Evolutionary conservation across 768 basidiomycete species (phyloP), one percentile per base, ranked within the genome.

Genomic region (Hemileccinum rubropunctum): DNA sequence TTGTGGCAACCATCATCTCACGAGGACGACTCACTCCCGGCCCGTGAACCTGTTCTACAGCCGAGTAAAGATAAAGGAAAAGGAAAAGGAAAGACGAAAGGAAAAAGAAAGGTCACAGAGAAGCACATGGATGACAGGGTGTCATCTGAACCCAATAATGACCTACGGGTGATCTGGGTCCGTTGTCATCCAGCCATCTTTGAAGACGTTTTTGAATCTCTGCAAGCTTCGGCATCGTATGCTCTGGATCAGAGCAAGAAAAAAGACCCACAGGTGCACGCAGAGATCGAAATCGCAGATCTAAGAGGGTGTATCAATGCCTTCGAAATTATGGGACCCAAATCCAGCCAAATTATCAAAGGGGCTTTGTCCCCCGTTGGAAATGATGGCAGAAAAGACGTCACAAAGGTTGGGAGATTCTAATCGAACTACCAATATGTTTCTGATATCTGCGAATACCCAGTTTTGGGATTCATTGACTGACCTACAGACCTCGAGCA

Each of bases 281-380:
- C 57, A 12, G 72, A 76, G 18, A 67, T 93, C 10, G 83, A 90
- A 56, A 74, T 95, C 14, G 74, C 77, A 7, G 89, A 95, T 63
- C 65, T 94, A 42, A 73, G 86, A 48, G 82, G 81, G 2, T 79
- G 83, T 42, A 58, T 92, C 37, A 89, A 88, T 53, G 76, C 83
- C 6, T 95, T 95, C 58, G 95, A 98, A 65, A 80, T 98, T 30
- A 87, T 88, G 75, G 95, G 95, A 3, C 91, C 91, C 3, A 88
- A 83, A 62, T 76, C 88, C 0, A 89, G 78, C 47, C 86, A 88
- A 61, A 80, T 94, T 11, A 66, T 88, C 44, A 82, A 79, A 58
- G 85, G 86, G 21, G 81, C 79, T 1, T 60, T 88, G 39, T 76
- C 71, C 18, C 80, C 80, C 7, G 71, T 74, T 12, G 62, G 69